Percentiles rank a stretch among this genome's conserved stretches.
These are phyloP conservation scores for Kalmanozyma brasiliensis DNA, from an alignment of 1,284 basidiomycete genomes.

Conservation along the genomic window DNA sequence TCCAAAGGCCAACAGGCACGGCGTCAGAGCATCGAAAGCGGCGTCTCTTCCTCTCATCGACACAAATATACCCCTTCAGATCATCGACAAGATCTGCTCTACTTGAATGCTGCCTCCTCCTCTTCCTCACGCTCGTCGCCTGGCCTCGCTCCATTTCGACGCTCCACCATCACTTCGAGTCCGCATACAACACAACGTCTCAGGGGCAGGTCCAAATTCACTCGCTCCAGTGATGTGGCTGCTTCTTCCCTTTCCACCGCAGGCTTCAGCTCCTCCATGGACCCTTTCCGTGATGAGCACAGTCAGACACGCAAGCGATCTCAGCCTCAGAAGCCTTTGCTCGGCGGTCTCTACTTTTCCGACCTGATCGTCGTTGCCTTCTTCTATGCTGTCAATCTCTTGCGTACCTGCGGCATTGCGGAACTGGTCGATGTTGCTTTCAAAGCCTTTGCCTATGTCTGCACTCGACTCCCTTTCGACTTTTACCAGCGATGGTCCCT, in stretches of 20 bases:
- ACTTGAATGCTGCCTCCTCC: conserved; percentile 9
- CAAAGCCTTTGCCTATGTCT: conserved; percentile 47
- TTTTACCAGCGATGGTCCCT: conserved; percentile 53
- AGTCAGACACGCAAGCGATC: conserved; percentile 16
- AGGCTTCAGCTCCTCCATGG: conserved; percentile 5
- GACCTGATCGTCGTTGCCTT: conserved; percentile 62
- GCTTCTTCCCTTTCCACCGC: background rate
- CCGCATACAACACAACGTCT: conserved; percentile 1
- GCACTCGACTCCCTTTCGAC: conserved; percentile 45
- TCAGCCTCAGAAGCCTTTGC: conserved; percentile 35
- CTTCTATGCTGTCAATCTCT: conserved; percentile 57
- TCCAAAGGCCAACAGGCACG: conserved; percentile 46
- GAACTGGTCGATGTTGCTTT: conserved; percentile 61
- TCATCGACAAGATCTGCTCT: background rate
- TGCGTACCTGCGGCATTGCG: conserved; percentile 59
- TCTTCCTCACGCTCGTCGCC: conserved; percentile 14
- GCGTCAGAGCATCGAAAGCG: conserved; percentile 32
- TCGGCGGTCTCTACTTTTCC: conserved; percentile 64
- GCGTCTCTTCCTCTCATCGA: conserved; percentile 27
- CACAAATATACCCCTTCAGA: conserved; percentile 6
- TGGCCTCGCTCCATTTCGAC: conserved; percentile 14
- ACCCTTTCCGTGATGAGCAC: conserved; percentile 9
- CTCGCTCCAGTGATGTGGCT: conserved; percentile 4
- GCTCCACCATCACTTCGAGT: conserved; percentile 8
- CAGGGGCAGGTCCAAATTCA: conserved; percentile 3